Conservation (phyloP, 441 rosid genomes). For the Aquilaria agallochum region DNA sequence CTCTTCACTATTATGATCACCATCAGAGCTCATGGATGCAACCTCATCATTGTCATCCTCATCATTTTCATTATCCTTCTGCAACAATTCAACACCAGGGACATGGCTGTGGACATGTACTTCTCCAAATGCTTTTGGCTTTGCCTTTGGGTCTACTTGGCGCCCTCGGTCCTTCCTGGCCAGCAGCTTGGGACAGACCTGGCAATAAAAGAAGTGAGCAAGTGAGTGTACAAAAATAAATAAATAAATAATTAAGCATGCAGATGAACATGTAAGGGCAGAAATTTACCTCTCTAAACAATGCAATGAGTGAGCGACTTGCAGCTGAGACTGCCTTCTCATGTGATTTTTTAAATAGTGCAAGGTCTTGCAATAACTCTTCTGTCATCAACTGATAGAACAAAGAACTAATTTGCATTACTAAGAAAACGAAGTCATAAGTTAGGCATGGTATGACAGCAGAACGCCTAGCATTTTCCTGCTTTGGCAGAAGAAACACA, state of each 20-base stretch:
- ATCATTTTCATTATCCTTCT: slow-evolving; percentile 28
- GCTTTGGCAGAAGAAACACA: too few species aligned
- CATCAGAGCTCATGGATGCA: slow-evolving; percentile 34
- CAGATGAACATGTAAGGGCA: slow-evolving; percentile 1
- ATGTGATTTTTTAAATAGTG: slow-evolving; percentile 74
- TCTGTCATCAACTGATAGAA: slow-evolving; percentile 85
- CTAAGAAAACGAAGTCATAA: neutral
- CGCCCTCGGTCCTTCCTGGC: slow-evolving; percentile 97
- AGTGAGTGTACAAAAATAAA: neutral
- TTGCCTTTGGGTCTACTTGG: slow-evolving; percentile 63
- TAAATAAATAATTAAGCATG: too few species aligned
- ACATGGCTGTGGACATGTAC: slow-evolving; percentile 52
- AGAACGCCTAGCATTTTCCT: neutral
- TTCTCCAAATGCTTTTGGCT: slow-evolving; percentile 88
- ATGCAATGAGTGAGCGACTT: slow-evolving; percentile 76
- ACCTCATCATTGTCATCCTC: slow-evolving; percentile 19
- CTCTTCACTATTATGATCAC: slow-evolving; percentile 27
- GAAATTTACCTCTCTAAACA: slow-evolving; percentile 83
- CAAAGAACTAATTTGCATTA: slow-evolving; percentile 11
- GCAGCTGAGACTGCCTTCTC: slow-evolving; percentile 89
- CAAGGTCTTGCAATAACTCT: slow-evolving; percentile 95
- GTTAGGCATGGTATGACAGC: neutral
- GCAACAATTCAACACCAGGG: slow-evolving; percentile 73
- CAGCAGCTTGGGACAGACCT: slow-evolving; percentile 88
- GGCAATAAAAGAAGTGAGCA: slow-evolving; percentile 20